Evolutionary conservation across 805 yeast genomes (phyloP).

Genomic region (Schizosaccharomyces octosporus): DNA sequence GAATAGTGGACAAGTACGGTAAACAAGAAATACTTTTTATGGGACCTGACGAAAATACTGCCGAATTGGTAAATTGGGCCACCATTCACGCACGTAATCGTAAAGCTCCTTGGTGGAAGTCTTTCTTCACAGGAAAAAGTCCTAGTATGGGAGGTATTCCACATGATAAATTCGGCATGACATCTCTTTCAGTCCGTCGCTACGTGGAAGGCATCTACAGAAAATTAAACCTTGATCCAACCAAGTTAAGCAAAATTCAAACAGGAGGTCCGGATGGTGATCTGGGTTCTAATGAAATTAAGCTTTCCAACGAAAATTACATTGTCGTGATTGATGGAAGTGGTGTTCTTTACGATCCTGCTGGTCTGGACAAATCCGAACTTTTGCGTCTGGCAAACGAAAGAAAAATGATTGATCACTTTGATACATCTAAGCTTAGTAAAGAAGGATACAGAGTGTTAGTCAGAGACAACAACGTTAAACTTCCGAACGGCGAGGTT

Average conservation of each 20-base stretch:
- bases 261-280: constrained; percentile 99
- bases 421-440: constrained; percentile 41
- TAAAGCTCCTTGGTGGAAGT: constrained; percentile 96
- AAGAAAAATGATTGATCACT: constrained; percentile 51
- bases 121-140: constrained; percentile 88
- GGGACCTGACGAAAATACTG: constrained; percentile 99
- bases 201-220: constrained; percentile 72
- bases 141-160: constrained; percentile 91
- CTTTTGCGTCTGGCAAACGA: constrained; percentile 50
- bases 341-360: constrained; percentile 80
- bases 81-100: constrained; percentile 74
- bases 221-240: constrained; percentile 36
- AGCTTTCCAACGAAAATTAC: constrained; percentile 64
- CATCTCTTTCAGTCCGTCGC: constrained; percentile 79
- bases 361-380: constrained; percentile 65
- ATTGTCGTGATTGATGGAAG: constrained; percentile 85
- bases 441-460: constrained; percentile 55
- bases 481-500: constrained; percentile 49
- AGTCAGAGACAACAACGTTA: constrained; percentile 62
- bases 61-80: constrained; percentile 90
- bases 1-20: constrained; percentile 60
- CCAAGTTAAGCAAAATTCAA: constrained; percentile 53
- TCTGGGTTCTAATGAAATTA: constrained; percentile 82
- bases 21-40: constrained; percentile 76
- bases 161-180: constrained; percentile 95